Base-by-base conservation (phyloP, 768 basidiomycete genomes). In the Hypsizygus marmoreus region DNA sequence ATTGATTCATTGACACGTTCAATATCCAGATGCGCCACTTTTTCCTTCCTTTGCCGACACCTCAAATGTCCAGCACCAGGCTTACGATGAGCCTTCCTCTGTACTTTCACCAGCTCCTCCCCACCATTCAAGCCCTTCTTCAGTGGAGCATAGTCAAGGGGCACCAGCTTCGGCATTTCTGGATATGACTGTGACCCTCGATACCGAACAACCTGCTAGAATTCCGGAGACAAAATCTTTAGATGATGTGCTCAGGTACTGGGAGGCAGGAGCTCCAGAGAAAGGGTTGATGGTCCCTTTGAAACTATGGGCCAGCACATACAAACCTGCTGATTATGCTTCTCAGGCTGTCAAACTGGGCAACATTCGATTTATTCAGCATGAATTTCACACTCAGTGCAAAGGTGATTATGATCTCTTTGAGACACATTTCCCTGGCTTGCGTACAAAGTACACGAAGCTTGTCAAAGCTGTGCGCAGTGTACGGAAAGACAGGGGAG, bases 161-260 rank as follows among this genome's bases (percentile, higher is more conserved):
- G n/a, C n/a, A n/a, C n/a, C n/a, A n/a, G n/a, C n/a, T n/a, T n/a
- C n/a, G n/a, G n/a, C n/a, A n/a, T n/a, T n/a, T n/a, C n/a, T n/a
- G n/a, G n/a, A n/a, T n/a, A n/a, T n/a, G n/a, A n/a, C n/a, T n/a
- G n/a, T n/a, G n/a, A n/a, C n/a, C n/a, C n/a, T n/a, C n/a, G n/a
- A n/a, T n/a, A n/a, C n/a, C n/a, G n/a, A n/a, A n/a, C 3, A 45
- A 39, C 19, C 40, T 39, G n/a, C 35, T 23, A 49, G 50, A 16
- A 59, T 52, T 17, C 55, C 57, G 7, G 23, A 40, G 38, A 52
- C 49, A 13, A 50, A 49, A 13, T 40, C 43, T 9, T 30, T 59
- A 20, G 55, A 59, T 26, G 52, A 59, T 38, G 55, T 46, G 6
- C 45, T 59, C 20, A 13, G 14, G 19, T 59, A 56, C 36, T 59